Conservation (phyloP, 1,284 basidiomycete species). For the Leccinum fallax region DNA sequence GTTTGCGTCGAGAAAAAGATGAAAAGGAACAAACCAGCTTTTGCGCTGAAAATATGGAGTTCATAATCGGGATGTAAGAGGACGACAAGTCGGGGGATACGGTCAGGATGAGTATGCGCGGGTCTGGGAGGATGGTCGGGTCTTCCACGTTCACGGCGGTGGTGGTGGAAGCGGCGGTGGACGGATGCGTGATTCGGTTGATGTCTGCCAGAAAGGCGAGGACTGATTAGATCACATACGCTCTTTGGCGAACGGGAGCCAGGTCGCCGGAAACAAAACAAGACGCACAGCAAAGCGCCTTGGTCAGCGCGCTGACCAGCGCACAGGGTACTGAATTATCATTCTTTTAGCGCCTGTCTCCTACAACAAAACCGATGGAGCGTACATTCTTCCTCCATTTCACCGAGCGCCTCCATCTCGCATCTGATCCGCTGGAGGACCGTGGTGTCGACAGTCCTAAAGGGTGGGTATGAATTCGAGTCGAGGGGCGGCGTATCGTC, state of each 20-base stretch:
- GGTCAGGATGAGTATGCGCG: constrained; percentile 89
- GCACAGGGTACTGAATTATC: constrained; percentile 57
- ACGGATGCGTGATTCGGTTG: constrained; percentile 67
- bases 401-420: constrained; percentile 58
- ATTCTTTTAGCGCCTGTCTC: constrained; percentile 6
- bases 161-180: constrained; percentile 33
- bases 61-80: constrained; percentile 98
- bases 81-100: constrained; percentile 88
- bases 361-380: constrained; percentile 5
- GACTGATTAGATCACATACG: neutral
- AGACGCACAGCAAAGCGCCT: constrained; percentile 84
- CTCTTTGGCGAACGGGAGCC: neutral
- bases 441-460: constrained; percentile 71
- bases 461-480: constrained; percentile 83
- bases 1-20: neutral
- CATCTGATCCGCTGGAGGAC: constrained; percentile 64
- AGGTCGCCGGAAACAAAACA: neutral
- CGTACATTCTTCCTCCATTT: constrained; percentile 53
- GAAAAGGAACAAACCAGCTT: constrained; percentile 64
- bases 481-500: constrained; percentile 50
- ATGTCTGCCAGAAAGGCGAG: constrained; percentile 59
- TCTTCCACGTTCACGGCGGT: constrained; percentile 36
- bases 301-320: constrained; percentile 85
- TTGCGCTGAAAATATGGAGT: constrained; percentile 98
- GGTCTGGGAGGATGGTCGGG: constrained; percentile 58